These are phyloP conservation scores for Kregervanrija pseudodelftensis DNA, from an alignment of 805 yeast genomes.

Conservation along the genomic window DNA sequence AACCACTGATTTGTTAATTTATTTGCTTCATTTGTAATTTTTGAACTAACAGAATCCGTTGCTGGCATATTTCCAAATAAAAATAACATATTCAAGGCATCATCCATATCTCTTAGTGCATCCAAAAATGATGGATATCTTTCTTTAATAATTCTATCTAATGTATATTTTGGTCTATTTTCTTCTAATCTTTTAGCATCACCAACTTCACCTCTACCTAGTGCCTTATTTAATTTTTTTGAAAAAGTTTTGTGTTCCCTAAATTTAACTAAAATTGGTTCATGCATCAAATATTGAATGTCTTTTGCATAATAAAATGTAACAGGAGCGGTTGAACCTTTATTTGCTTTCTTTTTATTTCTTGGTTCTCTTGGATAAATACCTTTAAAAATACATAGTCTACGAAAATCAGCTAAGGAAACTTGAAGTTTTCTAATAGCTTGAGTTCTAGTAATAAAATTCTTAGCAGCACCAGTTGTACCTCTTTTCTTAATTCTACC, in stretches of 20 bases:
- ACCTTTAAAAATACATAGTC: constrained; percentile 96
- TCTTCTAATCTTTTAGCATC: constrained; percentile 83
- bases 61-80: constrained; percentile 94
- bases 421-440: constrained; percentile 90
- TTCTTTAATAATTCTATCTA: constrained; percentile 89
- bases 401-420: constrained; percentile 91
- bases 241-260: constrained; percentile 95
- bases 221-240: constrained; percentile 78
- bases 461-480: constrained; percentile 81
- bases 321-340: constrained; percentile 94
- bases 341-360: constrained; percentile 93
- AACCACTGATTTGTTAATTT: constrained; percentile 89
- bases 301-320: constrained; percentile 93
- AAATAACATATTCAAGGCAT: constrained; percentile 91
- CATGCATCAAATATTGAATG: constrained; percentile 90
- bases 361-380: constrained; percentile 96
- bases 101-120: constrained; percentile 90
- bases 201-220: constrained; percentile 86
- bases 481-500: constrained; percentile 78
- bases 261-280: constrained; percentile 84
- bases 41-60: constrained; percentile 70
- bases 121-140: constrained; percentile 92
- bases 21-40: constrained; percentile 83
- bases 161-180: constrained; percentile 74
- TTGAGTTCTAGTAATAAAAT: constrained; percentile 88